phyloP scores from a whole-genome alignment of 2,329 filamentous ascomycete genomes.

The Aspergillus pseudoviridinutans region DNA sequence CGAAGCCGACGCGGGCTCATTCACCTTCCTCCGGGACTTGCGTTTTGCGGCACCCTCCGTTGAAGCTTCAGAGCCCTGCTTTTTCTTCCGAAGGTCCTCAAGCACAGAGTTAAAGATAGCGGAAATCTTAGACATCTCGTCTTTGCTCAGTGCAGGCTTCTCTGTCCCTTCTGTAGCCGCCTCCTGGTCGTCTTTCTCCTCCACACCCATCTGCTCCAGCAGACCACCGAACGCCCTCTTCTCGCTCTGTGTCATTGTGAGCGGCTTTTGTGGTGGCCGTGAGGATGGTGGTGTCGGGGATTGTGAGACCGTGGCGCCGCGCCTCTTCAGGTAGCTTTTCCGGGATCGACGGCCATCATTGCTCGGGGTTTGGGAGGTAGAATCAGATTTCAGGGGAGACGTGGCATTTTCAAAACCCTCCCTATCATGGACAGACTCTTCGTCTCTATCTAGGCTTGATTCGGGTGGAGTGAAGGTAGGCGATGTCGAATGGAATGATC shows the following conservation, averaged over 20 bases:
- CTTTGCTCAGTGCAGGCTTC: slow-evolving; percentile 6
- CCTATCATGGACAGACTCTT: background rate
- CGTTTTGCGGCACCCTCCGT: background rate
- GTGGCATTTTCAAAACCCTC: background rate
- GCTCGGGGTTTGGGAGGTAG: background rate
- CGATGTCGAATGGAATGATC: slow-evolving; percentile 10
- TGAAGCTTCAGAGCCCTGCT: background rate
- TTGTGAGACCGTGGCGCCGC: slow-evolving; percentile 11
- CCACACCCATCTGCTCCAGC: slow-evolving; percentile 13
- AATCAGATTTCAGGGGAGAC: background rate
- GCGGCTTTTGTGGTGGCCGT: background rate
- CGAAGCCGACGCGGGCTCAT: background rate
- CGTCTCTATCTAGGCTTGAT: background rate
- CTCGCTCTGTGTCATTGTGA: slow-evolving; percentile 20
- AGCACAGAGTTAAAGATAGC: slow-evolving; percentile 24
- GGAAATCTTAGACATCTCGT: slow-evolving; percentile 23
- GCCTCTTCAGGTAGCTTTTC: slow-evolving; percentile 5
- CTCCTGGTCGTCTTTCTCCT: background rate
- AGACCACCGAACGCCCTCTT: slow-evolving; percentile 18
- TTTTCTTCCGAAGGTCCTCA: slow-evolving; percentile 11
- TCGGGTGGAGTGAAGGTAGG: background rate
- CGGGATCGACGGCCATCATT: background rate
- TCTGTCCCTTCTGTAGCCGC: background rate
- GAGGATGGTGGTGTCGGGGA: background rate
- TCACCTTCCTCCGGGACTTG: background rate